Base-by-base conservation (phyloP, 306 rosid genomes). In the Delonix regia region DNA sequence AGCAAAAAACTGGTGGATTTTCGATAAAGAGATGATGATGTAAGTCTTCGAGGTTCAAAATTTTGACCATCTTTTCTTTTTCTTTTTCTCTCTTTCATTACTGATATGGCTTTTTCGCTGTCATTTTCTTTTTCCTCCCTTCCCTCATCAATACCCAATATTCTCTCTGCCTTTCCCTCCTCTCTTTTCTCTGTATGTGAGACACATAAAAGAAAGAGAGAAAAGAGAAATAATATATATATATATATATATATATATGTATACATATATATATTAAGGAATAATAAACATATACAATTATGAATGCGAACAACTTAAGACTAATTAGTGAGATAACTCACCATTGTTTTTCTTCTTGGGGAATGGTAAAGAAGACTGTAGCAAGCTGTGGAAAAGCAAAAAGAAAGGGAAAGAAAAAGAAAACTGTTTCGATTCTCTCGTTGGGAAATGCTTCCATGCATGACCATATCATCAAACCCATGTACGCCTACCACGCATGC, bases 371-470 rank as follows among this genome's bases (percentile, higher is more conserved):
- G 97, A 90, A 89, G 91, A 89, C 91, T 86, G 94, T 80, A 79
- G 85, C 92, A 82, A 90, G 87, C 90, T 89, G 98, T 88, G 88
- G 14, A 8, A 85, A 88, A 91, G 95, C 91, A 83, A 91, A 93
- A 91, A 85, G 79, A 85, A 90, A 86, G 89, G 85, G 13, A 36
- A 42, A 56, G 22, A 13, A 41, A 4, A 78, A 77, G 90, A 81
- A 89, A 87, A 84, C 91, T 88, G 89, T 88, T 89, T 91, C 95
- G 94, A 93, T 91, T 91, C 97, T 90, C 90, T 84, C 89, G 78
- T 91, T 85, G 95, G 93, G 90, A 88, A 91, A 84, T 89, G 97
- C 90, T 91, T 89, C 95, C 95, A 89, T 93, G 94, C 98, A 91
- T 84, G 71, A 83, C 79, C 85, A 66, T 47, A n/a, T 80, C 71